Conservation (phyloP, 345 rosid genomes). For the Diplotaxis tenuifolia region DNA sequence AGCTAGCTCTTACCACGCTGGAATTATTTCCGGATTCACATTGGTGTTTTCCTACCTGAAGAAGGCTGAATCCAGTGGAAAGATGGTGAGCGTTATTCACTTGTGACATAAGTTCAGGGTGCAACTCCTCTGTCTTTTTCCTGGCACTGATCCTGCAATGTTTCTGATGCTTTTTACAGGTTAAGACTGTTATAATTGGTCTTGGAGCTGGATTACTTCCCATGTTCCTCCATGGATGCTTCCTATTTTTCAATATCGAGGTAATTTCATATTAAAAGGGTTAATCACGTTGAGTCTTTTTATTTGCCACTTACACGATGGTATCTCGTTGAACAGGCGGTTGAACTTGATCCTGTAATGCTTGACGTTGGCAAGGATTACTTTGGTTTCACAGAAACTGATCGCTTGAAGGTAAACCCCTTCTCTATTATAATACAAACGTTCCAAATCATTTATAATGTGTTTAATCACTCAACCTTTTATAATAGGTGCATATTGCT, state of each 20-base stretch:
- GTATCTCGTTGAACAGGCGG: constrained; percentile 49
- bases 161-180: constrained; percentile 45
- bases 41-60: constrained; percentile 73
- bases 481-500: constrained; percentile 65
- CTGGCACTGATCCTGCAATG: constrained; percentile 11
- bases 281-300: not conserved
- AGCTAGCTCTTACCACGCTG: constrained; percentile 87
- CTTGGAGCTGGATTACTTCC: constrained; percentile 98
- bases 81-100: constrained; percentile 43
- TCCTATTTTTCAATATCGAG: constrained; percentile 65
- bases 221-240: constrained; percentile 77
- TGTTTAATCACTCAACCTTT: not conserved
- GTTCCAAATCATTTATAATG: too few relatives aligned
- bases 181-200: constrained; percentile 76
- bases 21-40: constrained; percentile 77
- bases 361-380: constrained; percentile 60
- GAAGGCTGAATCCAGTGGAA: constrained; percentile 50
- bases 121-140: not conserved
- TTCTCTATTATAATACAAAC: not conserved
- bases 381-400: constrained; percentile 63
- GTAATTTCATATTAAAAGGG: constrained; percentile 37
- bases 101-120: constrained; percentile 7
- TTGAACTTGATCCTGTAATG: constrained; percentile 77
- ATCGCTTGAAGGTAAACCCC: constrained; percentile 60
- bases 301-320: not conserved